phyloP scores from a whole-genome alignment of 106 monocot species.

The Dendrobium catenatum region DNA sequence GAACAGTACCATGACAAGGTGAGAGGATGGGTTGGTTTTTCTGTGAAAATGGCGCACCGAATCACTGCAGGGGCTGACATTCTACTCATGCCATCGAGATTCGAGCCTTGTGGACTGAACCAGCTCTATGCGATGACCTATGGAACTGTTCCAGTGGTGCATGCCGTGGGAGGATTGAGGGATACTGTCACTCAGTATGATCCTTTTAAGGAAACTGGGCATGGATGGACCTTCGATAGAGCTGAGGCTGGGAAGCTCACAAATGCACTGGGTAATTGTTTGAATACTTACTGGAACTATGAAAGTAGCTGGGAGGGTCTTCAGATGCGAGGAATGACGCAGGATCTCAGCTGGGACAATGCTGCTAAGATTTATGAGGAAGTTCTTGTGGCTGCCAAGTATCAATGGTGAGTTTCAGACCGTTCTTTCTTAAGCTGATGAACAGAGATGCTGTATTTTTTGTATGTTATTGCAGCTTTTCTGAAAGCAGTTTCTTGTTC shows the following conservation, averaged over 20 bases:
- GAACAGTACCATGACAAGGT: slow-evolving; percentile 48
- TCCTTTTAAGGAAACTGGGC: slow-evolving; percentile 50
- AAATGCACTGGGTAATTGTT: slow-evolving; percentile 56
- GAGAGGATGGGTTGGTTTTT: slow-evolving; percentile 80
- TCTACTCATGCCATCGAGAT: slow-evolving; percentile 86
- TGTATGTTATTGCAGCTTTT: too few relatives aligned
- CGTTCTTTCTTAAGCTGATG: too few relatives aligned
- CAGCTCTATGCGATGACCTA: slow-evolving; percentile 87
- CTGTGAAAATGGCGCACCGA: slow-evolving; percentile 65
- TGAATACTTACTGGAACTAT: slow-evolving; percentile 65
- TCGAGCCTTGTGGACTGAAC: slow-evolving; percentile 92
- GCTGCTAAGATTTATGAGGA: slow-evolving; percentile 77
- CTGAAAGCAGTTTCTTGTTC: too few relatives aligned
- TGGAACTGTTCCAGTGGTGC: slow-evolving; percentile 86
- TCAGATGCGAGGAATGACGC: slow-evolving; percentile 74
- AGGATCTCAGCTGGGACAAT: slow-evolving; percentile 89
- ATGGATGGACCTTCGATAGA: slow-evolving; percentile 80
- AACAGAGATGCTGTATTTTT: too few relatives aligned
- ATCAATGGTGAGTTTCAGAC: slow-evolving; percentile 66
- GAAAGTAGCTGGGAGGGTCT: slow-evolving; percentile 86
- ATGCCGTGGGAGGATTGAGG: slow-evolving; percentile 77
- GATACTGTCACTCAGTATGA: slow-evolving; percentile 74
- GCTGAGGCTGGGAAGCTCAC: slow-evolving; percentile 47
- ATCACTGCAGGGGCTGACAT: slow-evolving; percentile 80
- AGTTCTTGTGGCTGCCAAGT: slow-evolving; percentile 84